A percentile compares a stretch with the other conserved stretches of the same genome.
Conservation (phyloP, 257 asterid species). For the Solanum piurae region DNA sequence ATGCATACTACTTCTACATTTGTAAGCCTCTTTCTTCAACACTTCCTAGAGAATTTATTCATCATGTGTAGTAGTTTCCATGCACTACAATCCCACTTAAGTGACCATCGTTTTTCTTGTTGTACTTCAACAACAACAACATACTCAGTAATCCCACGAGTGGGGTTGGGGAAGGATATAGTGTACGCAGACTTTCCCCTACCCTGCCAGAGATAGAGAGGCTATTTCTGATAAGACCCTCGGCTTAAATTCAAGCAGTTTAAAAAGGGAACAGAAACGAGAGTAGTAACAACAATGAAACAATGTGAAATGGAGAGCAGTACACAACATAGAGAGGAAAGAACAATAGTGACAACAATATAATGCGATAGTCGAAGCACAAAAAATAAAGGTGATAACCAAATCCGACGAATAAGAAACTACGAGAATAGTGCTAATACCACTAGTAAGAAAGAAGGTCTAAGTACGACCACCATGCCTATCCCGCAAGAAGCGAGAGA, state of each 20-base stretch:
- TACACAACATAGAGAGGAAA: not conserved
- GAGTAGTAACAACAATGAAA: not conserved
- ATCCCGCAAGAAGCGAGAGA: not conserved
- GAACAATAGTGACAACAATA: not conserved
- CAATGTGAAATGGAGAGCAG: not conserved
- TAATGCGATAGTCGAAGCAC: not conserved
- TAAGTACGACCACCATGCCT: not conserved
- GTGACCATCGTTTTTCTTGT: not conserved
- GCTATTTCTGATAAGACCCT: not conserved
- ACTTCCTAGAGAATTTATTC: not conserved
- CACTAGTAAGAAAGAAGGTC: not conserved
- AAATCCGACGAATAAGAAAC: not conserved
- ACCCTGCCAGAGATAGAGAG: not conserved
- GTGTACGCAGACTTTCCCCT: not conserved
- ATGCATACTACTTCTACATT: not conserved
- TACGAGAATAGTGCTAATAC: not conserved
- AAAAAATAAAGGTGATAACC: not conserved
- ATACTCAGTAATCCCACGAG: not conserved
- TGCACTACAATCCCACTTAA: not conserved
- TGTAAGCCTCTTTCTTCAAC: not conserved
- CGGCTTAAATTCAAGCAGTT: not conserved
- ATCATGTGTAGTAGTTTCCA: not conserved
- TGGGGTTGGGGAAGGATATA: not conserved
- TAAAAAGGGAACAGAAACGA: not conserved
- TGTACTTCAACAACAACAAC: not conserved